These are phyloP conservation scores for Chlorella variabilis DNA, from an alignment of 163 green algal species.

Conservation along the genomic window DNA sequence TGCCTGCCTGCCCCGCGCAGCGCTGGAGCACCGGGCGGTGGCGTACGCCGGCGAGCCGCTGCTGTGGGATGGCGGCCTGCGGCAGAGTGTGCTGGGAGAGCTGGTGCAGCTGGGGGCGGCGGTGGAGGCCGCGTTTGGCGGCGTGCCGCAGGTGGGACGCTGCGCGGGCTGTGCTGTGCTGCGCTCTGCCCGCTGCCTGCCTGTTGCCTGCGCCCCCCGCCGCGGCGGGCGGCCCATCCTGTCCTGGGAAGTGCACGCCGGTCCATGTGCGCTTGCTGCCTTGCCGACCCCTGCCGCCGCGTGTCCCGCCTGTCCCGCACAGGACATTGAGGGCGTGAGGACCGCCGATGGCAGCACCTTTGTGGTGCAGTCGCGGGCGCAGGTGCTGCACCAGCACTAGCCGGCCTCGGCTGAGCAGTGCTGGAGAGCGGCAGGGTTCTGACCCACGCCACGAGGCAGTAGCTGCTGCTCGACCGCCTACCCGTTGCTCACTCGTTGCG, in stretches of 20 bases:
- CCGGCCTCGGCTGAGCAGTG: background rate
- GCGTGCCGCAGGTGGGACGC: slow-evolving; percentile 62
- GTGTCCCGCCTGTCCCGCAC: no score
- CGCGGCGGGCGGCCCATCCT: background rate
- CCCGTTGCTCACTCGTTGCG: no score
- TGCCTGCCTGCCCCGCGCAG: background rate
- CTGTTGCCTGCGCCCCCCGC: background rate
- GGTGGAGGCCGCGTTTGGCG: slow-evolving; percentile 69
- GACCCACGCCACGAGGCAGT: no score
- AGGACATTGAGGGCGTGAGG: slow-evolving; percentile 83
- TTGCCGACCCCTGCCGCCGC: no score
- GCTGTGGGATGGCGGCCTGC: slow-evolving; percentile 69
- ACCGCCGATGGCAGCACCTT: slow-evolving; percentile 56
- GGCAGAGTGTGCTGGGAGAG: slow-evolving; percentile 54
- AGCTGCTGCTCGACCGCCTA: no score
- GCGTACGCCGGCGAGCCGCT: slow-evolving; percentile 75
- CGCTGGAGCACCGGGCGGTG: slow-evolving; percentile 50
- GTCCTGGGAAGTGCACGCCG: no score
- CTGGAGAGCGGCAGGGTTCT: no score
- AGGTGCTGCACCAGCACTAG: slow-evolving; percentile 55
- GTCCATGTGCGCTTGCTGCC: no score
- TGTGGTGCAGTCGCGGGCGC: slow-evolving; percentile 85
- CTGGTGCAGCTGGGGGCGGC: slow-evolving; percentile 55
- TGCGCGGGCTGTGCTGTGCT: no score
- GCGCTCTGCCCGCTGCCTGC: background rate